Conservation (phyloP, 75 land plant species). For the Ceratopteris richardii region DNA sequence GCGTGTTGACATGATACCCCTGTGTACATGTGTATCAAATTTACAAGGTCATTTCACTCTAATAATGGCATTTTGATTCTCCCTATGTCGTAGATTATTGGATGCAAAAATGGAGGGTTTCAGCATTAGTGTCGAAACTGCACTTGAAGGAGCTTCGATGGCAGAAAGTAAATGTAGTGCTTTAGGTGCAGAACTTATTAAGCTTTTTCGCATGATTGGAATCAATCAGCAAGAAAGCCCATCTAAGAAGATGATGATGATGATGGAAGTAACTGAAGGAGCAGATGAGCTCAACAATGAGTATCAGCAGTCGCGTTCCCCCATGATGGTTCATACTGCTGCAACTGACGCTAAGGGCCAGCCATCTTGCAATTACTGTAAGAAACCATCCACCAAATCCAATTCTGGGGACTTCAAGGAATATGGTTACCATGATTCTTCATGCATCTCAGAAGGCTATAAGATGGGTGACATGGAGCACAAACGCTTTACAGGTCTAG, state of each 20-base stretch:
- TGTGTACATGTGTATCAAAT: no score
- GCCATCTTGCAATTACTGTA: neutral
- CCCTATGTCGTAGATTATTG: slow-evolving; percentile 10
- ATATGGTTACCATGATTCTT: no score
- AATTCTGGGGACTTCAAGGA: no score
- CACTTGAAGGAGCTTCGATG: slow-evolving; percentile 26
- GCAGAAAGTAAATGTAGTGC: slow-evolving; percentile 29
- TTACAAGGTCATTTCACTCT: no score
- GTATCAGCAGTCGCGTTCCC: neutral
- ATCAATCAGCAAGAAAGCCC: neutral
- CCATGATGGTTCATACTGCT: no score
- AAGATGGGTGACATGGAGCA: no score
- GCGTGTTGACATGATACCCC: no score
- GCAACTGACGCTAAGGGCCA: slow-evolving; percentile 2
- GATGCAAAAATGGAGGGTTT: slow-evolving; percentile 19
- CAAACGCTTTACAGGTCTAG: no score
- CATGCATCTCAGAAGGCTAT: no score
- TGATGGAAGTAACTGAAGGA: neutral
- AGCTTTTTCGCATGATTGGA: slow-evolving; percentile 17
- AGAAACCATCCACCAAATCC: neutral
- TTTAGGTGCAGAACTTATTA: slow-evolving; percentile 29
- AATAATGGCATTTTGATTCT: no score
- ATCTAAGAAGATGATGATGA: neutral
- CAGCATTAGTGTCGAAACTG: slow-evolving; percentile 13
- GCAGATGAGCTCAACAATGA: neutral